phyloP scores from a whole-genome alignment of 305 asterid genomes.

The Fraxinus ornus region DNA sequence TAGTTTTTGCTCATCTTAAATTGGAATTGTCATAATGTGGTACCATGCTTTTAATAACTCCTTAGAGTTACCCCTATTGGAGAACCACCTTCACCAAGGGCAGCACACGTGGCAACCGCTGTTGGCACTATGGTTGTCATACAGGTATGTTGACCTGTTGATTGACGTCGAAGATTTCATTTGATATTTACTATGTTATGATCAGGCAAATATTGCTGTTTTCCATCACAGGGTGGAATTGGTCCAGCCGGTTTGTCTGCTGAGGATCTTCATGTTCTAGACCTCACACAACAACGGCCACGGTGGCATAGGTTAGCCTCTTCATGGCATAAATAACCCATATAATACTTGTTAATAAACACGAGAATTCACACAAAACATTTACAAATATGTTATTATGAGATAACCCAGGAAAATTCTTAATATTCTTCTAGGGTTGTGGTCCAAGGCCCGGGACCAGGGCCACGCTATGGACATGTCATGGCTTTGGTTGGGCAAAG shows the following conservation, averaged over 20 bases:
- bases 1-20: slow-evolving; percentile 18
- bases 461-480: slow-evolving; percentile 99
- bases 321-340: slow-evolving; percentile 8
- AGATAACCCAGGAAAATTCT: slow-evolving; percentile 12
- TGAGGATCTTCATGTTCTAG: slow-evolving; percentile 98
- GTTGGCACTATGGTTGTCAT: slow-evolving; percentile 99
- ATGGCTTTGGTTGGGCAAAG: slow-evolving; percentile 99
- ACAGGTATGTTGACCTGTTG: slow-evolving; percentile 57
- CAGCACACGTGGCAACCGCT: slow-evolving; percentile 98
- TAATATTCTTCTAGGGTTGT: slow-evolving; percentile 66
- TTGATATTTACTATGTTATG: slow-evolving; percentile 3
- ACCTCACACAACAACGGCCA: slow-evolving; percentile 93
- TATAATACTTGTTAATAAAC: slow-evolving; percentile 10
- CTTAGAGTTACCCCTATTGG: slow-evolving; percentile 89
- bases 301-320: slow-evolving; percentile 90
- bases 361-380: neutral
- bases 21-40: slow-evolving; percentile 12
- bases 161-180: slow-evolving; percentile 11
- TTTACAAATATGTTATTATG: slow-evolving; percentile 8
- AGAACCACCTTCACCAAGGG: slow-evolving; percentile 99
- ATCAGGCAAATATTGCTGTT: slow-evolving; percentile 19
- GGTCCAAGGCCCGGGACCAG: slow-evolving; percentile 99
- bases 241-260: slow-evolving; percentile 99
- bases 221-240: slow-evolving; percentile 79
- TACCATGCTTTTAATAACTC: slow-evolving; percentile 19